These are phyloP conservation scores for Jackrogersella multiformis DNA, from an alignment of 495 filamentous ascomycete genomes.

Conservation along the genomic window DNA sequence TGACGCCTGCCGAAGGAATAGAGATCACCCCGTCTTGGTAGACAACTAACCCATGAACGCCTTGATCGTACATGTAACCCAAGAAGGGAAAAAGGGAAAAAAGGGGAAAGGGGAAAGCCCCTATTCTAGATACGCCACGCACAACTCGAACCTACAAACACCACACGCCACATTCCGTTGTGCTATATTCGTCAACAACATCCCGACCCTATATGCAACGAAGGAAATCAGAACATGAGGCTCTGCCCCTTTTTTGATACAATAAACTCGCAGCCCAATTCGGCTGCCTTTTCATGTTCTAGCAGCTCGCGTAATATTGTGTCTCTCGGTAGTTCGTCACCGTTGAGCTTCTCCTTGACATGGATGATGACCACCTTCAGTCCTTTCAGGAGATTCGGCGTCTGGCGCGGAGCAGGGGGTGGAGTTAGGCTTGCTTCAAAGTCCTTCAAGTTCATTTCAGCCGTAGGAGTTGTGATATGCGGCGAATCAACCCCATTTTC, in stretches of 20 bases:
- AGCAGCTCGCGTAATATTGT: constrained; percentile 73
- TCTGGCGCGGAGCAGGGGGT: constrained; percentile 5
- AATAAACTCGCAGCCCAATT: constrained; percentile 81
- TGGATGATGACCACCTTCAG: constrained; percentile 79
- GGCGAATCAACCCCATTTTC: constrained; percentile 41
- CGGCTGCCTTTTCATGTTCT: constrained; percentile 65
- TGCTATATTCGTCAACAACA: constrained; percentile 17
- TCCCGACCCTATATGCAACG: constrained; percentile 22
- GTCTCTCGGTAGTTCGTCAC: constrained; percentile 67
- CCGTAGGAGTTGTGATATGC: constrained; percentile 50
- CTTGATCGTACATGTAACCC: constrained; percentile 9
- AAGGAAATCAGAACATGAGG: constrained; percentile 44
- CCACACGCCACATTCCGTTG: constrained; percentile 21
- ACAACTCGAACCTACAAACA: constrained; percentile 10
- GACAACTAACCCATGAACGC: constrained; percentile 19
- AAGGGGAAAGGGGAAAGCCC: too few species aligned
- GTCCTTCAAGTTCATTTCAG: constrained; percentile 49
- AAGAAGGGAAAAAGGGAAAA: constrained; percentile 1
- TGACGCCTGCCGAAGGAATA: constrained; percentile 18
- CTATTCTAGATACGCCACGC: constrained; percentile 17
- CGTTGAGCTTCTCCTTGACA: constrained; percentile 77
- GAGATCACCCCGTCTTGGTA: background rate
- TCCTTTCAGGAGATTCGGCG: constrained; percentile 52
- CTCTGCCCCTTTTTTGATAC: constrained; percentile 67
- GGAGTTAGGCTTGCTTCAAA: constrained; percentile 32